A percentile compares a stretch with the other conserved stretches of the same genome.
Evolutionary conservation across 2,329 filamentous ascomycete genomes (phyloP).

Genomic region (Sordariomycetes sp.): DNA sequence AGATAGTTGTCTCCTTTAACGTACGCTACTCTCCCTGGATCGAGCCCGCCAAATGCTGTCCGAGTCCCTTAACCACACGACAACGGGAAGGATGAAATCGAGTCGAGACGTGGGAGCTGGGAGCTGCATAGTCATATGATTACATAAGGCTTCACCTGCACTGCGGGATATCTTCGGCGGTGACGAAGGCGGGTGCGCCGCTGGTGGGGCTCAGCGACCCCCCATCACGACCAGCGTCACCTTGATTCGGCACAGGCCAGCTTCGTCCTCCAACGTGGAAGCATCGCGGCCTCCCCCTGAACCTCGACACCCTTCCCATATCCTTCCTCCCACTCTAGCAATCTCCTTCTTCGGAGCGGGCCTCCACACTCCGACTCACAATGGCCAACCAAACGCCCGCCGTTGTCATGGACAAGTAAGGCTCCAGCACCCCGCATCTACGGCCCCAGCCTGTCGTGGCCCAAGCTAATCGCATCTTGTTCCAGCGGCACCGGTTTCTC

Average conservation of each 20-base stretch:
- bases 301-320: neutral
- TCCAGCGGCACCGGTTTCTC: constrained; percentile 96
- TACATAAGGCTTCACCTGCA: neutral
- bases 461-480: constrained; percentile 5
- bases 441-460: constrained; percentile 6
- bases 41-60: neutral
- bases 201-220: neutral
- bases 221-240: constrained; percentile 4
- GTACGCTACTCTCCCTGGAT: neutral
- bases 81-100: neutral
- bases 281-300: constrained; percentile 1
- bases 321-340: neutral
- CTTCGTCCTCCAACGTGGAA: neutral
- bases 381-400: constrained; percentile 99
- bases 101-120: neutral
- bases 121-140: neutral
- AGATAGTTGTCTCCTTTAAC: neutral
- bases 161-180: constrained; percentile 3
- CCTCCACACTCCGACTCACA: neutral
- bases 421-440: constrained; percentile 25
- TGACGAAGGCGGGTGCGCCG: constrained; percentile 1
- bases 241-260: constrained; percentile 1
- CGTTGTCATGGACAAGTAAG: constrained; percentile 99
- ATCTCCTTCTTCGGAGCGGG: neutral
- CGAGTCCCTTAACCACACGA: neutral